These are phyloP conservation scores for Porcisia hertigi DNA, from an alignment of 208 protist species.

Conservation along the genomic window DNA sequence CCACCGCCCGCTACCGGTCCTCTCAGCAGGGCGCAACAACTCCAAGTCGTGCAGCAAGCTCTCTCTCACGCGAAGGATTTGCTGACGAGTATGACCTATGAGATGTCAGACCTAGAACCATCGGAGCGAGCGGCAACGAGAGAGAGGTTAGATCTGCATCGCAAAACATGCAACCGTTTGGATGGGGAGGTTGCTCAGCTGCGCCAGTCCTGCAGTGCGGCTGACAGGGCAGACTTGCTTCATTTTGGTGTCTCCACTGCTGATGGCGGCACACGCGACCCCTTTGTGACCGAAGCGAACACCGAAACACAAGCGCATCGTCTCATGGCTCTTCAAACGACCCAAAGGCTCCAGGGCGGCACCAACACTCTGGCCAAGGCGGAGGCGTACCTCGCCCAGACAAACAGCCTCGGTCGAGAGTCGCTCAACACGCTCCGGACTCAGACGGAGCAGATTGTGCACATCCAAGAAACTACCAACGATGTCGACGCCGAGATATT, in stretches of 20 bases:
- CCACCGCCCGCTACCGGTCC: conserved; percentile 53
- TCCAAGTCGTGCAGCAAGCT: conserved; percentile 47
- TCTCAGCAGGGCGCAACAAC: conserved; percentile 43
- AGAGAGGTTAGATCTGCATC: conserved; percentile 42
- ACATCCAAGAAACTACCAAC: conserved; percentile 48
- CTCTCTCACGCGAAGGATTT: conserved; percentile 54
- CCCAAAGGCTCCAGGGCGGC: conserved; percentile 57
- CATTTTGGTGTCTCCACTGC: conserved; percentile 26
- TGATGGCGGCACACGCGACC: conserved; percentile 6
- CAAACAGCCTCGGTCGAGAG: conserved; percentile 48
- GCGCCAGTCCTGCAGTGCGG: conserved; percentile 43
- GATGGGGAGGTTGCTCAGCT: conserved; percentile 44
- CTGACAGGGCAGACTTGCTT: conserved; percentile 60
- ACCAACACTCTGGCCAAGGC: conserved; percentile 54
- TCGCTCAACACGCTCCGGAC: conserved; percentile 47
- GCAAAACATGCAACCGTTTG: conserved; percentile 26
- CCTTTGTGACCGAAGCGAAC: conserved; percentile 38
- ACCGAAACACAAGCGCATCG: conserved; percentile 42
- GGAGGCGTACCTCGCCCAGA: conserved; percentile 57
- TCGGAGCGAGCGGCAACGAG: conserved; percentile 32
- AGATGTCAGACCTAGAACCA: conserved; percentile 47
- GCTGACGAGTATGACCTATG: conserved; percentile 74
- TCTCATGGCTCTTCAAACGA: conserved; percentile 48
- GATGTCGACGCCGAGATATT: conserved; percentile 68
- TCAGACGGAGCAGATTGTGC: conserved; percentile 71